A percentile compares a stretch with the other conserved stretches of the same genome.
Conservation (phyloP, 345 rosid genomes). For the Bretschneidera sinensis region DNA sequence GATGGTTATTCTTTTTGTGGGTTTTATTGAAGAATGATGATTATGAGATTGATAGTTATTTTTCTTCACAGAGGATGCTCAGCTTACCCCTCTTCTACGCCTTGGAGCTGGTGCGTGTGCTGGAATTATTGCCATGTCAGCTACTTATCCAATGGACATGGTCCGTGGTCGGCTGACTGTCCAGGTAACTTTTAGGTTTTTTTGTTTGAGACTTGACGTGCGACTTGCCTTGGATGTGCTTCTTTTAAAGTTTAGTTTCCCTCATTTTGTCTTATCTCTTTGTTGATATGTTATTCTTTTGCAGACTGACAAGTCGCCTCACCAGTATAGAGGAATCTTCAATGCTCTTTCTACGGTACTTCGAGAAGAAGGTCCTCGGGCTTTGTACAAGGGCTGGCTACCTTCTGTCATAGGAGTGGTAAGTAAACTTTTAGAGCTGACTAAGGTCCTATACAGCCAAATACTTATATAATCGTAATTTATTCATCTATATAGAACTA, state of each 20-base stretch:
- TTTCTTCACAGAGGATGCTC: slow-evolving; percentile 67
- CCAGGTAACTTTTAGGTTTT: slow-evolving; percentile 65
- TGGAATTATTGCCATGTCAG: slow-evolving; percentile 99
- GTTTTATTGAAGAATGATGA: background rate
- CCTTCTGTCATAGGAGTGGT: slow-evolving; percentile 99
- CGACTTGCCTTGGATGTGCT: too few relatives aligned
- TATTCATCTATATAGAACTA: too few relatives aligned
- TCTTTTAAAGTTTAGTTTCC: too few relatives aligned
- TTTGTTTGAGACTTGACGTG: background rate
- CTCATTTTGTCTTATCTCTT: too few relatives aligned
- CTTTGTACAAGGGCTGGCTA: slow-evolving; percentile 97
- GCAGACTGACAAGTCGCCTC: slow-evolving; percentile 87
- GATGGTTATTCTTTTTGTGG: background rate
- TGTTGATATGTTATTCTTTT: slow-evolving; percentile 8
- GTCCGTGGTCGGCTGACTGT: slow-evolving; percentile 70
- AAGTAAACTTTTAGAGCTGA: slow-evolving; percentile 30
- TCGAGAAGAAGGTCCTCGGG: slow-evolving; percentile 91
- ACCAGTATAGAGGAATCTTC: slow-evolving; percentile 86
- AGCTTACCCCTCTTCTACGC: slow-evolving; percentile 90
- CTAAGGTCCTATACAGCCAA: too few relatives aligned
- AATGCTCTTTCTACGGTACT: slow-evolving; percentile 88
- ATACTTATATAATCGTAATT: too few relatives aligned
- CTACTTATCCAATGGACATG: slow-evolving; percentile 99
- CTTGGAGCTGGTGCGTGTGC: slow-evolving; percentile 99
- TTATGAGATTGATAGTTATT: too few relatives aligned